A percentile compares a stretch with the other conserved stretches of the same genome.
Evolutionary conservation across 78 protist genomes (phyloP).

Genomic region (Dictyostelium firmibasis): DNA sequence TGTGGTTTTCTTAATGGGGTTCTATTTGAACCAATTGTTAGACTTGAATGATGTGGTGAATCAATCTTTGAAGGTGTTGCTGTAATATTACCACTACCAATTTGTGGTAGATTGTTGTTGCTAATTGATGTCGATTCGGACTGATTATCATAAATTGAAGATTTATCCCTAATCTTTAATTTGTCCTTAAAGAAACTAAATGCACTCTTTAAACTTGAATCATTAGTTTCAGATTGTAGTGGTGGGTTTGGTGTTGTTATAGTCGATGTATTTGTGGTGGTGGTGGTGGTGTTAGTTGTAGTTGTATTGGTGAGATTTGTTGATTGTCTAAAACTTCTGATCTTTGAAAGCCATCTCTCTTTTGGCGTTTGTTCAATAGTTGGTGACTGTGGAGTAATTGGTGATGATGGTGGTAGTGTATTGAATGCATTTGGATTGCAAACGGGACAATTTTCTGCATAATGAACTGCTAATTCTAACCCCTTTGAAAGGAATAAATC

Average conservation of each 20-base stretch:
- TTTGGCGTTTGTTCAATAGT: background rate
- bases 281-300: background rate
- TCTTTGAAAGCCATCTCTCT: constrained; percentile 40
- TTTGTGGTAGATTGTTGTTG: background rate
- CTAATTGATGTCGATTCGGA: background rate
- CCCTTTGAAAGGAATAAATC: constrained; percentile 57
- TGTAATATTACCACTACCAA: background rate
- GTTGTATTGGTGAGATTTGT: background rate
- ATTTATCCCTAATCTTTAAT: constrained; percentile 24
- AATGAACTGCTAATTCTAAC: constrained; percentile 31
- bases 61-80: background rate
- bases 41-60: background rate
- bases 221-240: background rate
- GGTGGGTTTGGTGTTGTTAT: background rate
- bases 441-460: constrained; percentile 20
- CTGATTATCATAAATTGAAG: background rate
- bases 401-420: constrained; percentile 11
- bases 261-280: background rate
- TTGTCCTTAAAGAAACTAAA: constrained; percentile 7
- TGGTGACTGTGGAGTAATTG: background rate
- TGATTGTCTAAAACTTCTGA: background rate
- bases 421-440: constrained; percentile 45
- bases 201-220: background rate
- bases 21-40: background rate
- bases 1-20: background rate